phyloP scores from a whole-genome alignment of 441 rosid genomes.

The Metrosideros polymorpha region DNA sequence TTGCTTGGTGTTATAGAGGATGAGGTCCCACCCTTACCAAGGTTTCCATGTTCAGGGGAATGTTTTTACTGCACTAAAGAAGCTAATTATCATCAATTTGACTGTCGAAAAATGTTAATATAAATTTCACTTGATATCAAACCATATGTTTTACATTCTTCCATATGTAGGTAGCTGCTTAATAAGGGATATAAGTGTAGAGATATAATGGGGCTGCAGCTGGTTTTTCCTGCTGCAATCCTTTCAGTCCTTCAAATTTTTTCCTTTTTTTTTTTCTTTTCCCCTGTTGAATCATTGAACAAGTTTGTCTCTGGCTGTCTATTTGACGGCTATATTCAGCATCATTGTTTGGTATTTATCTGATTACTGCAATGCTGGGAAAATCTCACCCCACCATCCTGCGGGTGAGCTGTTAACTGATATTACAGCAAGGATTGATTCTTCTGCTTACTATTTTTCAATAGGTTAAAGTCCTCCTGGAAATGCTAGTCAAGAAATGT shows the following conservation, averaged over 20 bases:
- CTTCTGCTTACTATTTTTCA: neutral
- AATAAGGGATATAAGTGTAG: neutral
- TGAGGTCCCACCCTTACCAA: neutral
- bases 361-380: neutral
- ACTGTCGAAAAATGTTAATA: neutral
- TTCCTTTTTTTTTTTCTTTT: neutral
- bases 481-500: slow-evolving; percentile 93
- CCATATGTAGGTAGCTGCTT: neutral
- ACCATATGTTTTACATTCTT: neutral
- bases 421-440: neutral
- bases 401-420: neutral
- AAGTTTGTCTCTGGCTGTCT: neutral
- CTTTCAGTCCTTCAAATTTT: neutral
- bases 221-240: neutral
- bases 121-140: neutral
- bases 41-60: neutral
- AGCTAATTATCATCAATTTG: neutral
- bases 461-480: slow-evolving; percentile 89
- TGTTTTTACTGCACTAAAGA: neutral
- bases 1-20: neutral
- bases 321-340: neutral
- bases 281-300: neutral
- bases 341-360: neutral
- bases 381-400: neutral
- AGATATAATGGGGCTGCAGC: neutral